Percentiles rank a stretch among this genome's conserved stretches.
These are phyloP conservation scores for Globisporangium abappressorium DNA, from an alignment of 352 stramenopile species.

Conservation along the genomic window DNA sequence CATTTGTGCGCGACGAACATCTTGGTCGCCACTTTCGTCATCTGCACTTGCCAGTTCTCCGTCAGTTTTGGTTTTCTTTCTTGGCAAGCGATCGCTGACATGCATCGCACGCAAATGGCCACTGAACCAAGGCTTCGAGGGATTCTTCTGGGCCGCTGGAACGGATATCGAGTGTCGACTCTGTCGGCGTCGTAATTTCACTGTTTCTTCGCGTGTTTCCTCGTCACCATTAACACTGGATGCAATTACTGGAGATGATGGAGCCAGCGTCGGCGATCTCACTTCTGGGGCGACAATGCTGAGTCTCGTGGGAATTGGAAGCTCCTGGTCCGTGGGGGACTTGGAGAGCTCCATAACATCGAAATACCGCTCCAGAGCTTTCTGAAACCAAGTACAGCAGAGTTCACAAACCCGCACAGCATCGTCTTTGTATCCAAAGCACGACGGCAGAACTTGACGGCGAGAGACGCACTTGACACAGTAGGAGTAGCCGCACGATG, in stretches of 20 bases:
- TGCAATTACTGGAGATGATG: conserved; percentile 19
- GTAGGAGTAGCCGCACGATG: conserved; percentile 52
- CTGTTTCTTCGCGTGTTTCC: conserved; percentile 18
- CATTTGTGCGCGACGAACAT: not conserved
- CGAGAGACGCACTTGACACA: conserved; percentile 65
- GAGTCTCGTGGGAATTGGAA: conserved; percentile 13
- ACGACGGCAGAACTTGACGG: conserved; percentile 47
- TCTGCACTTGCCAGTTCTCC: conserved; percentile 9
- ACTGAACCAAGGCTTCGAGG: conserved; percentile 57
- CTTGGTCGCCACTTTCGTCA: conserved; percentile 11
- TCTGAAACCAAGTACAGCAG: conserved; percentile 66
- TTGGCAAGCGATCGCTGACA: conserved; percentile 51
- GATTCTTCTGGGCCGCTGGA: conserved; percentile 18
- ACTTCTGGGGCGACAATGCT: conserved; percentile 25
- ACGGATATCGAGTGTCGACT: conserved; percentile 26
- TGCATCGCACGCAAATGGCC: conserved; percentile 71
- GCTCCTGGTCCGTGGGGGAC: conserved; percentile 15
- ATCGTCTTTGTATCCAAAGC: conserved; percentile 55
- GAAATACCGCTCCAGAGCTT: conserved; percentile 64
- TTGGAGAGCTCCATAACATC: conserved; percentile 47
- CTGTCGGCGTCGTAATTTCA: conserved; percentile 25
- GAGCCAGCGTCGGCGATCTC: conserved; percentile 14
- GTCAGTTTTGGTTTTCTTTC: conserved; percentile 46
- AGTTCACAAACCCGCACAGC: conserved; percentile 54
- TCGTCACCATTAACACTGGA: conserved; percentile 21